Evolutionary conservation across 176 grass and related monocot species (phyloP).

Genomic region (Juncus effusus): DNA sequence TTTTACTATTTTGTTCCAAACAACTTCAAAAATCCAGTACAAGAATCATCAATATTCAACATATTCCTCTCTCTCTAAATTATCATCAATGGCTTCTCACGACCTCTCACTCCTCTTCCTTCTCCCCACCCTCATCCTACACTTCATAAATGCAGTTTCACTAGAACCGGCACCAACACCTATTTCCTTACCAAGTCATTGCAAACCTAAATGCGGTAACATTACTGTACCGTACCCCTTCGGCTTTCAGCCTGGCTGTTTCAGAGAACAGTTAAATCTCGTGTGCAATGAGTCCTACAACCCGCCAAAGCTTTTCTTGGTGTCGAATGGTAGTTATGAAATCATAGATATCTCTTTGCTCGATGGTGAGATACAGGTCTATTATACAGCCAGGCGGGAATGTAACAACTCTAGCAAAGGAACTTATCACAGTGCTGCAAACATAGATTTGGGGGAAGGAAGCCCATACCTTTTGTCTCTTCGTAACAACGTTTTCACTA

Average conservation of each 20-base stretch:
- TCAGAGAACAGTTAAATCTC: slow-evolving; percentile 22
- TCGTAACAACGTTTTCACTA: slow-evolving; percentile 30
- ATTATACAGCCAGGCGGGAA: neutral
- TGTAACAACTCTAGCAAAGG: slow-evolving; percentile 28
- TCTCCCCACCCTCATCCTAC: neutral
- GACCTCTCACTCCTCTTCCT: slow-evolving; percentile 8
- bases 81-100: slow-evolving; percentile 1
- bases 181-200: slow-evolving; percentile 26
- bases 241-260: slow-evolving; percentile 41
- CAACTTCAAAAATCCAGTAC: too few species aligned
- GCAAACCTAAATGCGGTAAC: slow-evolving; percentile 40
- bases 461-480: slow-evolving; percentile 27
- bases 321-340: neutral
- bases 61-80: too few species aligned
- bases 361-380: slow-evolving; percentile 12
- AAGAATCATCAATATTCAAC: too few species aligned
- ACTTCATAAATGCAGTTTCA: neutral
- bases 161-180: neutral
- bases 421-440: accelerated
- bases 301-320: slow-evolving; percentile 31
- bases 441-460: neutral
- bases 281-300: slow-evolving; percentile 21
- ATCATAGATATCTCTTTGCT: slow-evolving; percentile 23
- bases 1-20: too few species aligned
- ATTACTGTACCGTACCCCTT: slow-evolving; percentile 51